Evolutionary conservation across 1,284 basidiomycete genomes (phyloP).

Genomic region (Puccinia triticina): DNA sequence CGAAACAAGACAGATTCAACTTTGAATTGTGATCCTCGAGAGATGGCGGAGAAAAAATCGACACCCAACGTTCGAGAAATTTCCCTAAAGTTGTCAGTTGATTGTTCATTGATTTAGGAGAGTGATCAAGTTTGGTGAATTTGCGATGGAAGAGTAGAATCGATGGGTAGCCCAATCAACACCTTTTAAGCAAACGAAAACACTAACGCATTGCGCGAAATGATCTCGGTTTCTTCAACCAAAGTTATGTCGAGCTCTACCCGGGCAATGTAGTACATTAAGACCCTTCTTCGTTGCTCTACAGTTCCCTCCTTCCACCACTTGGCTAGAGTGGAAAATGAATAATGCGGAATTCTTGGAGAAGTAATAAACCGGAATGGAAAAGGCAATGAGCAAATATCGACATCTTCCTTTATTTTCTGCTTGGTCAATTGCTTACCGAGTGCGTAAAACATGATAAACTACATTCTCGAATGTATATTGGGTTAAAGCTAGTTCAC

Average conservation of each 20-base stretch:
- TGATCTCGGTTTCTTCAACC: slow-evolving; percentile 75
- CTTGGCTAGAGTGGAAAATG: slow-evolving; percentile 68
- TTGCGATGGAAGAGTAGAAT: background rate
- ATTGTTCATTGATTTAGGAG: background rate
- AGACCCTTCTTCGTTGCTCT: slow-evolving; percentile 66
- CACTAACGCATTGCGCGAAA: slow-evolving; percentile 82
- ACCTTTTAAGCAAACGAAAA: background rate
- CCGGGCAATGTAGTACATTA: slow-evolving; percentile 70
- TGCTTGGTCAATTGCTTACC: slow-evolving; percentile 64
- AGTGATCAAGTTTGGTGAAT: background rate
- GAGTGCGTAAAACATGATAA: slow-evolving; percentile 73
- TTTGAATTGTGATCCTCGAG: slow-evolving; percentile 94
- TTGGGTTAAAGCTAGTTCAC: slow-evolving; percentile 75
- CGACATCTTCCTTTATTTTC: background rate
- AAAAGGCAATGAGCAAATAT: slow-evolving; percentile 19
- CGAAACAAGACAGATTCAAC: slow-evolving; percentile 98
- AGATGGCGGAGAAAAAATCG: slow-evolving; percentile 93
- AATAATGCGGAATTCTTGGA: slow-evolving; percentile 75
- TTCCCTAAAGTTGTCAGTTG: slow-evolving; percentile 67
- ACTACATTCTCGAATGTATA: slow-evolving; percentile 90
- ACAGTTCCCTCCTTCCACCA: slow-evolving; percentile 73
- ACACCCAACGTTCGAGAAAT: slow-evolving; percentile 96
- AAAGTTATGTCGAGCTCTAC: slow-evolving; percentile 74
- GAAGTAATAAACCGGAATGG: slow-evolving; percentile 12
- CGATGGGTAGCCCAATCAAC: background rate